Base-by-base conservation (phyloP, 164 flowering plant species). In the Cinnamomum chago region DNA sequence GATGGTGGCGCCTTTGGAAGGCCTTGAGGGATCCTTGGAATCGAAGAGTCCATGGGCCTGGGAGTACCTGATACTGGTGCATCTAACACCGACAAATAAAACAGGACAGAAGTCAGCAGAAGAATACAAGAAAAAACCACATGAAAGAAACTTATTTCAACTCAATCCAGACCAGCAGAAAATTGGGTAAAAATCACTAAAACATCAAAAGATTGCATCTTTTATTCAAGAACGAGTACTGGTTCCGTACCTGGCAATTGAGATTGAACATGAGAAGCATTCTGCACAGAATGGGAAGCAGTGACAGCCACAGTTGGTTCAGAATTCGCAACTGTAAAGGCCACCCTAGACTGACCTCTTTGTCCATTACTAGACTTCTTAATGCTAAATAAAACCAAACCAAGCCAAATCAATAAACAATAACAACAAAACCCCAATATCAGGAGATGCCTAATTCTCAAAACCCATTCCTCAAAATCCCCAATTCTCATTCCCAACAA, bases 341-440 rank as follows among this genome's bases (percentile, higher is more conserved):
- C 81, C 33, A 60, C 81, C 85, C 89, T 85, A 62, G 87, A 64
- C 58, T 91, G 91, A 35, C 83, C 90, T 75, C 90, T 90, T 83
- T 90, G 99, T 58, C 86, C 95, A 92, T 87, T 84, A 67, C 73
- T 40, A 71, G 85, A 33, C 82, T 87, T 89, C 84, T 81, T 90
- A 77, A 73, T 83, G 75, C 95, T 90, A 62, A 62, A 30, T 10
- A 35, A 68, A 68, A 28, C 23, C 50, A 58, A 70, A 68, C 9
- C 22, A 68, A 68, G n/a, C 23, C 50, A 58, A 70, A 68, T 12
- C 30, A 68, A 68, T 24, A 33, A 22, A 66, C n/a, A 52, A 66
- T 3, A 58, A 35, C 67, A 64, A 64, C 67, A 64, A 23, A 23
- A 64, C 30, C 64, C 64, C 20, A 60, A 64, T 13, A 23, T 13